Evolutionary conservation across 2,329 filamentous ascomycete genomes (phyloP), one percentile per base, ranked within the genome.

Genomic region (Xylaria multiplex): DNA sequence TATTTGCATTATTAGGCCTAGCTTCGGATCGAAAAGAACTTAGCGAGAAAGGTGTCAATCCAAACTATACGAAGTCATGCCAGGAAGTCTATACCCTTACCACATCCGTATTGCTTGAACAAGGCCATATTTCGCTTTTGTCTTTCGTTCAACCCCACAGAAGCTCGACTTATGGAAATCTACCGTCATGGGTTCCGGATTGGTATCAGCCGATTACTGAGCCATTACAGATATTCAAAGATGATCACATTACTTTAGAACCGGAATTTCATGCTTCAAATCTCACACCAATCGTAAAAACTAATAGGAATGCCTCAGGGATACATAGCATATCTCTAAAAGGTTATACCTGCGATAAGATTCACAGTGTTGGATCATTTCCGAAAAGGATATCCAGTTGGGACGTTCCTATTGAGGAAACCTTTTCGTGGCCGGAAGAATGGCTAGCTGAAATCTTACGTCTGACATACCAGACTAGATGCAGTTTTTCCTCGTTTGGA

Each of bases 181-280:
- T 73, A 30, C 70, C 71, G 22, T 72, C 71, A 16, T 73, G 71
- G 71, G 71, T 71, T 13, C 71, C 71, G 22, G 68, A 73, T 43
- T 73, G 70, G 71, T 37, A 69, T 56, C 19, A 42, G 60, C 55
- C 70, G 24, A 58, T 72, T 37, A 73, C 68, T 2, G 68, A 65
- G n/a, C 66, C 71, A 11, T 14, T 73, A 14, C 65, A 67, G 6
- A 61, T 64, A 5, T 5, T 50, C 1, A 3, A 14, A 1, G 37
- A 64, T 27, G 61, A 60, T 22, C 61, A 56, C 11, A 54, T 64
- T 19, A 57, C 50, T 14, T 46, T 55, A 32, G 2, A 54, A 2
- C 56, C 55, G 3, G 9, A 52, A 43, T 64, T 67, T 32, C 1
- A 45, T 37, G 56, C 57, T 35, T 65, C 58, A 3, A 35, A n/a